Base-by-base conservation (phyloP, 176 grass and related monocot species). In the Carex parvula region DNA sequence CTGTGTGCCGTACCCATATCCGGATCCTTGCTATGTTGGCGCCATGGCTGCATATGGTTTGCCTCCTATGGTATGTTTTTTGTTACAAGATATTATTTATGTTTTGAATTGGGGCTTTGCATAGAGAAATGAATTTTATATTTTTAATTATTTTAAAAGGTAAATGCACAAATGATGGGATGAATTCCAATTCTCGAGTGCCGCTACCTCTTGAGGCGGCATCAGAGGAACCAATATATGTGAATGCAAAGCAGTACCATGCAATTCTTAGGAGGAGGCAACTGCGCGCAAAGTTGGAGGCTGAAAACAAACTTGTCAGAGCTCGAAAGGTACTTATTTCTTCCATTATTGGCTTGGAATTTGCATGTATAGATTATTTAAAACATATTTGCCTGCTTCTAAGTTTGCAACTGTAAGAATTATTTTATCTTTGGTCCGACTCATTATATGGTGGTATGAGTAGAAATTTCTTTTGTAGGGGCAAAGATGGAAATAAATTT, bases 231-330 rank as follows among this genome's bases (percentile, higher is more conserved):
- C 97, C 93, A 4, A 94, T 99, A 61, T 99, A 95, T 85, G 97
- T 99, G 7, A 99, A 99, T 44, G 91, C 87, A 55, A 99, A 99
- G 87, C 97, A 96, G 44, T 99, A 96, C 58, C 87, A 90, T 64
- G 97, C 93, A 30, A 99, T 99, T 72, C 93, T 99, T 26, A 88
- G 97, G 82, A 95, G 97, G 88, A 87, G 93, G 70, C 89, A 94
- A 86, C 88, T 92, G 7, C 93, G 97, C 60, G 93, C 97, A 35
- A 95, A 93, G 56, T 63, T 94, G 48, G 97, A 99, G 93, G 97
- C 97, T 88, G 84, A 95, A 89, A 96, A 95, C 80, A 99, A 94
- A 87, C 84, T 96, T n/a, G 90, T 94, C 6, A 99, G 94, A 85
- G 86, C 20, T 20, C 88, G 97, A 22, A 96, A 99, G 97, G 97